phyloP scores from a whole-genome alignment of 2,329 filamentous ascomycete genomes.

The Pleoardoris graminearum region DNA sequence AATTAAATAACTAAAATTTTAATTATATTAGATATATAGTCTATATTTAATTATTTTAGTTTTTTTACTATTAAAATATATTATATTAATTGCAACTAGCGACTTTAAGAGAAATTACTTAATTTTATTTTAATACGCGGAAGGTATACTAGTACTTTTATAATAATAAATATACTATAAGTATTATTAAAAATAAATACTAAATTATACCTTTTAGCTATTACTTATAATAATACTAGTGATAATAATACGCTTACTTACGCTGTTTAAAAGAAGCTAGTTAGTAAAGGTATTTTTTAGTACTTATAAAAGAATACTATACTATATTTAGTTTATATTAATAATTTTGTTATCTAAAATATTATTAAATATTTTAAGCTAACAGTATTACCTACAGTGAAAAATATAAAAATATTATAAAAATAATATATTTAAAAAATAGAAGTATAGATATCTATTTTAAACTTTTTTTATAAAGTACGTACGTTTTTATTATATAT shows the following conservation, averaged over 20 bases:
- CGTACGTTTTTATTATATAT: neutral
- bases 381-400: neutral
- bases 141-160: conserved; percentile 1
- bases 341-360: conserved; percentile 9
- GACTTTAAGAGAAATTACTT: conserved; percentile 9
- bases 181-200: neutral
- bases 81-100: conserved; percentile 10
- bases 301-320: conserved; percentile 2
- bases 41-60: conserved; percentile 9
- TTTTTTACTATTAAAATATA: conserved; percentile 11
- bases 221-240: conserved; percentile 7
- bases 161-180: conserved; percentile 4
- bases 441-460: neutral
- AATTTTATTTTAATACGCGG: conserved; percentile 9
- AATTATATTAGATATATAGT: conserved; percentile 6
- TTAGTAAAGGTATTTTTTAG: neutral
- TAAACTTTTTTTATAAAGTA: neutral
- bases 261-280: neutral
- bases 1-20: conserved; percentile 8
- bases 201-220: conserved; percentile 5
- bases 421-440: neutral
- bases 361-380: conserved; percentile 7
- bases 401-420: neutral
- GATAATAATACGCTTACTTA: conserved; percentile 3
- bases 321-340: conserved; percentile 9